A percentile compares a stretch with the other conserved stretches of the same genome.
Evolutionary conservation across 345 rosid species (phyloP).

Genomic region (Passiflora organensis): DNA sequence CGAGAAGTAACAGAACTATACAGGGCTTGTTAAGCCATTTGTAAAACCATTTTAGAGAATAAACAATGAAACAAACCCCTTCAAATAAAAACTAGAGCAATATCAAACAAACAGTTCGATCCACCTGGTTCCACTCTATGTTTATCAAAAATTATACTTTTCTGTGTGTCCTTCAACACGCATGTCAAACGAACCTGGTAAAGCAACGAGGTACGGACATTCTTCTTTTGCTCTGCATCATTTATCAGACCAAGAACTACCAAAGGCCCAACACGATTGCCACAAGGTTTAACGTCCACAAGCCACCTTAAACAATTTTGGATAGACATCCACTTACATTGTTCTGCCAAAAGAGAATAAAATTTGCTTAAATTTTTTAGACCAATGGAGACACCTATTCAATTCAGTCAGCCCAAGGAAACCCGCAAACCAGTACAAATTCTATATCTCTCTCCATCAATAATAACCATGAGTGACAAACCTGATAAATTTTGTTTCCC

Average conservation of each 20-base stretch:
- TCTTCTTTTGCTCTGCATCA: slow-evolving; percentile 31
- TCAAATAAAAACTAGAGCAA: too few relatives aligned
- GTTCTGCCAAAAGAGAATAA: slow-evolving; percentile 29
- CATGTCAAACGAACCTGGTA: slow-evolving; percentile 49
- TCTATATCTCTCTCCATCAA: too few relatives aligned
- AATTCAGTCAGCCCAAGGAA: too few relatives aligned
- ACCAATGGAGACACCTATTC: too few relatives aligned
- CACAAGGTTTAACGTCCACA: slow-evolving; percentile 45
- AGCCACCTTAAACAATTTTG: slow-evolving; percentile 51
- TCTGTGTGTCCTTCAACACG: slow-evolving; percentile 1
- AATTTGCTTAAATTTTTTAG: not conserved
- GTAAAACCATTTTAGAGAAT: not conserved
- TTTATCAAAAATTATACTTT: not conserved
- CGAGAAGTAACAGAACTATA: slow-evolving; percentile 4
- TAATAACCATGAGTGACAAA: slow-evolving; percentile 9
- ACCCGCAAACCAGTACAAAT: too few relatives aligned
- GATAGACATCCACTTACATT: slow-evolving; percentile 59
- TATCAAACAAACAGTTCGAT: too few relatives aligned
- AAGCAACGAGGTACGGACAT: slow-evolving; percentile 36
- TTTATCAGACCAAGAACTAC: slow-evolving; percentile 46
- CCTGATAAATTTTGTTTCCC: slow-evolving; percentile 38
- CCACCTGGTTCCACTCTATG: not conserved
- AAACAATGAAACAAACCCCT: not conserved
- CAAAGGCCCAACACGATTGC: slow-evolving; percentile 63
- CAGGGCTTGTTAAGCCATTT: not conserved